Evolutionary conservation across 306 rosid species (phyloP), one percentile per base, ranked within the genome.

Genomic region (Notholithocarpus densiflorus): DNA sequence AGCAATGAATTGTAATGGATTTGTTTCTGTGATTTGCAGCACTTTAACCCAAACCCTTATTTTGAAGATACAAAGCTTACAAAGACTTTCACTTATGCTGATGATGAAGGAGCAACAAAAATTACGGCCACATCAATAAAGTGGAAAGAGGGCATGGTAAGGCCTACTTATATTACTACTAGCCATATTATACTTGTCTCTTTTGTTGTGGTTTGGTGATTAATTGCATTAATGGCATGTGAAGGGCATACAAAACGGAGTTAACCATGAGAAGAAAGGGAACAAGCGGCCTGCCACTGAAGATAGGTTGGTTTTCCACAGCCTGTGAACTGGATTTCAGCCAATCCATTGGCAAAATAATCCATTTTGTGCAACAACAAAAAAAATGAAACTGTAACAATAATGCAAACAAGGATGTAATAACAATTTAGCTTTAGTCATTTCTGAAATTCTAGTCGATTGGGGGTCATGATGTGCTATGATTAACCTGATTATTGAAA

Each of bases 71-170:
- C 89, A 15, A 90, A 90, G 86, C 88, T 95, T 79, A 83, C 92
- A 21, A 95, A 93, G 91, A 85, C 97, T 64, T 93, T 76, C 84
- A 91, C 90, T 77, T 93, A 68, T 91, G 85, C 97, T 78, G 72
- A 68, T 77, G 99, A 95, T 74, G 98, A 95, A 73, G 97, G 95
- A 84, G 88, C 95, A 11, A 90, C 93, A 51, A 93, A 90, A 83
- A 81, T 95, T 45, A 85, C 87, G 68, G 96, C 96, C 18, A 91
- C 99, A 14, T 86, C 98, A 56, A 95, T 95, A 56, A 90, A 87
- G 81, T 95, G 99, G 99, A 95, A 89, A 80, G 98, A 95, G 81
- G 99, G 96, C 75, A 91, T 89, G 96, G 99, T 91, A 83, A 84
- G 84, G 52, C 71, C 32, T 52, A 53, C 56, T 26, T 8, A 60